phyloP scores from a whole-genome alignment of 225 moss, liverwort and hornwort genomes.

The Rhytidiadelphus loreus region DNA sequence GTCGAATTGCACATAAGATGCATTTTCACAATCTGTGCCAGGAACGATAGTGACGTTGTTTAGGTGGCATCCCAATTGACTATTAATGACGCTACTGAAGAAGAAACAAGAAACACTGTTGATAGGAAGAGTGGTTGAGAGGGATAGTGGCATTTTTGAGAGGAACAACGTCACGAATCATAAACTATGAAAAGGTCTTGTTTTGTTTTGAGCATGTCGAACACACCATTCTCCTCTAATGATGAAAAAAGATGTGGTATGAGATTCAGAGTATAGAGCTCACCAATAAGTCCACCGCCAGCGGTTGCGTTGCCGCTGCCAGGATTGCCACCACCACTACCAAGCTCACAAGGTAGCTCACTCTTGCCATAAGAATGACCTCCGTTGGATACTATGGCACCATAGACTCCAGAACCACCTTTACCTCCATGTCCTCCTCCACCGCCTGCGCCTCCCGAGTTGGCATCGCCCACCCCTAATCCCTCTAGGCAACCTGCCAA shows the following conservation, averaged over 20 bases:
- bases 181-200: neutral
- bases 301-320: conserved; percentile 49
- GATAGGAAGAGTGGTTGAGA: neutral
- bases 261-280: neutral
- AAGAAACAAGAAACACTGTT: neutral
- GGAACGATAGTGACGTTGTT: neutral
- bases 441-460: conserved; percentile 55
- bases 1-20: neutral
- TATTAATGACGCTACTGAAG: neutral
- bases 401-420: conserved; percentile 62
- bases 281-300: conserved; percentile 90
- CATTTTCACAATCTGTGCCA: neutral
- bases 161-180: neutral
- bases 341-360: conserved; percentile 81
- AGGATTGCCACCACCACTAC: conserved; percentile 86
- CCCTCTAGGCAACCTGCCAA: conserved; percentile 41
- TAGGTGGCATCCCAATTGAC: neutral
- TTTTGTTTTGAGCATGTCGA: neutral
- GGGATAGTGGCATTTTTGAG: neutral
- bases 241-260: neutral
- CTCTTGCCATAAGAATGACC: conserved; percentile 56
- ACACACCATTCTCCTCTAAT: neutral
- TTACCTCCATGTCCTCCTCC: conserved; percentile 89
- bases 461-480: conserved; percentile 50
- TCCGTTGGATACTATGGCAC: conserved; percentile 41